Evolutionary conservation across 257 asterid species (phyloP).

Genomic region (Salvia splendens): DNA sequence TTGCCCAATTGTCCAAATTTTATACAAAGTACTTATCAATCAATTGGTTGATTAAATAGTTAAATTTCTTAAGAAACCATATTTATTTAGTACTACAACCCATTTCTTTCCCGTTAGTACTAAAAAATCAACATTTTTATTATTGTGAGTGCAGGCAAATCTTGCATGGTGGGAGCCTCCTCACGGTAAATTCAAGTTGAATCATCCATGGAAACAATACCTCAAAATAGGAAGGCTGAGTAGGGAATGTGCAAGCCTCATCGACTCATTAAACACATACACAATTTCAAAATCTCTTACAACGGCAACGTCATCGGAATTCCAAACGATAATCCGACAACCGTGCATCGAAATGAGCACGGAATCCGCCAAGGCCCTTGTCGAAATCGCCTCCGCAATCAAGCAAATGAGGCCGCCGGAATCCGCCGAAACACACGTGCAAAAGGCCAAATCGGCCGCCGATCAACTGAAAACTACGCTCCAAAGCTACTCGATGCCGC

Average conservation of each 20-base stretch:
- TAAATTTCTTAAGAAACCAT: too few species aligned
- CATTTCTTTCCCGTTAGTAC: too few species aligned
- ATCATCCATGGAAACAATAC: constrained; percentile 79
- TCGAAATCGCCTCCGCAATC: constrained; percentile 46
- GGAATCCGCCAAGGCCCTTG: constrained; percentile 50
- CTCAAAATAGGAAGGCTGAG: constrained; percentile 55
- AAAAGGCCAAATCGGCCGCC: constrained; percentile 39
- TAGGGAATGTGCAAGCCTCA: constrained; percentile 71
- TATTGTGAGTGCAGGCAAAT: constrained; percentile 52
- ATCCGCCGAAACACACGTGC: constrained; percentile 31
- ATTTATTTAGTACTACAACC: too few species aligned
- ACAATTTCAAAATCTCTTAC: constrained; percentile 36
- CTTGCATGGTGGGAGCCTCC: constrained; percentile 88
- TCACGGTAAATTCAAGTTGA: constrained; percentile 54
- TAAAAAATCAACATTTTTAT: too few species aligned
- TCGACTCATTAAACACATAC: constrained; percentile 54
- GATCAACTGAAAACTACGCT: constrained; percentile 41
- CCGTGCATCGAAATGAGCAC: constrained; percentile 50
- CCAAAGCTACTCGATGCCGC: constrained; percentile 9
- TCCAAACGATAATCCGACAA: constrained; percentile 37
- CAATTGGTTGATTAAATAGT: too few species aligned
- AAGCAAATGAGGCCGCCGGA: constrained; percentile 45
- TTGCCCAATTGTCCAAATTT: too few species aligned
- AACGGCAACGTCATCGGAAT: constrained; percentile 32
- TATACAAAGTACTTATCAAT: too few species aligned